Percentiles rank a stretch among this genome's conserved stretches.
These are phyloP conservation scores for Trichoderma sp. DNA, from an alignment of 2,329 filamentous ascomycete species.

Conservation along the genomic window DNA sequence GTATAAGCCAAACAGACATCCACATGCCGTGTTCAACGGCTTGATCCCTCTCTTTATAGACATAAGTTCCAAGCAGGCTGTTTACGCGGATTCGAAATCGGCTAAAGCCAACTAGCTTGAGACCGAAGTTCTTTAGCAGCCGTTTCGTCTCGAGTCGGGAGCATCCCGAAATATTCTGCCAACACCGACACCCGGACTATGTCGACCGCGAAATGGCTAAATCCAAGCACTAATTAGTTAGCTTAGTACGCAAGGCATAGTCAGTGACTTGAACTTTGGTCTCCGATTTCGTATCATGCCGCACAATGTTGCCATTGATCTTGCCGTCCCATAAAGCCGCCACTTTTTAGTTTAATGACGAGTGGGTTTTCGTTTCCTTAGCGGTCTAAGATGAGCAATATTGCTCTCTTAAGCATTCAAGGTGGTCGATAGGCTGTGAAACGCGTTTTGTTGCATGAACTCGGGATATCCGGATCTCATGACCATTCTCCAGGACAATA, in stretches of 20 bases:
- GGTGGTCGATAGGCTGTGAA: neutral
- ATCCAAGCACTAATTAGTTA: neutral
- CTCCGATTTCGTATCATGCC: neutral
- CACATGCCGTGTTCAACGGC: neutral
- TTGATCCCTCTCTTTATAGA: neutral
- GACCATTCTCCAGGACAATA: neutral
- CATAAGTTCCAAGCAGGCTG: neutral
- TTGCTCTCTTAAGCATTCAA: neutral
- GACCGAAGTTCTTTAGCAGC: neutral
- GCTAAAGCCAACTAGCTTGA: neutral
- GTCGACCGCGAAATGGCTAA: neutral
- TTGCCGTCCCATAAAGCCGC: neutral
- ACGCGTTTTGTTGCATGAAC: neutral
- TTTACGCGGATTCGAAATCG: neutral
- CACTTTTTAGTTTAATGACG: neutral
- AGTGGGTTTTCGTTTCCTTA: neutral
- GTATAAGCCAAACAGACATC: neutral
- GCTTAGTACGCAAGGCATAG: neutral
- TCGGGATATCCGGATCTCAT: neutral
- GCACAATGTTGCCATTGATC: neutral
- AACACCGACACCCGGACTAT: neutral
- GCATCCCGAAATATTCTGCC: neutral
- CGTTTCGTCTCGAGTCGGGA: neutral
- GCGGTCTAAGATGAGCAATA: neutral
- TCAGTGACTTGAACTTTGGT: neutral